These are phyloP conservation scores for Rubus parviflorus DNA, from an alignment of 306 rosid genomes.

Conservation along the genomic window DNA sequence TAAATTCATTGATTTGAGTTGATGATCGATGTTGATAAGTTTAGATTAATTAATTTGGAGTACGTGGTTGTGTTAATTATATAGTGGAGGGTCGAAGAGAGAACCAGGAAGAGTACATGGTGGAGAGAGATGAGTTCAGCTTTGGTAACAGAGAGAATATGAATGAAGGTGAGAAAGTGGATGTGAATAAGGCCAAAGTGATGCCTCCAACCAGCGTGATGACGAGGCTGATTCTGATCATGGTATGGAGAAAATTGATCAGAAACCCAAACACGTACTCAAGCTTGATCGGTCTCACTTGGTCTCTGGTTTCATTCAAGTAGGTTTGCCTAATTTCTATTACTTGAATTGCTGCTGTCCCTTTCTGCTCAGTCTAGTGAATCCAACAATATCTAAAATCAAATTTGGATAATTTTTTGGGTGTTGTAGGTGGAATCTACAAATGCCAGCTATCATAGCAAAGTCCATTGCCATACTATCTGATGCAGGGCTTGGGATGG, in stretches of 20 bases:
- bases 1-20: background rate
- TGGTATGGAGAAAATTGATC: conserved; percentile 94
- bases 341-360: background rate
- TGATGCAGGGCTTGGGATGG: conserved; percentile 98
- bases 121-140: conserved; percentile 75
- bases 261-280: conserved; percentile 94
- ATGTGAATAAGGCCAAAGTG: conserved; percentile 40
- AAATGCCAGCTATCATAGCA: conserved; percentile 84
- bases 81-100: conserved; percentile 70
- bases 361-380: background rate
- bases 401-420: background rate
- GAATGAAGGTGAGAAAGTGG: conserved; percentile 49
- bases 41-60: background rate
- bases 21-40: background rate
- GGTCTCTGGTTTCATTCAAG: conserved; percentile 90
- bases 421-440: conserved; percentile 64
- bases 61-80: background rate
- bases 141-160: conserved; percentile 76
- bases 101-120: conserved; percentile 60
- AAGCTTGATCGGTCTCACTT: conserved; percentile 72
- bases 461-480: conserved; percentile 86
- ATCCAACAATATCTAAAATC: background rate
- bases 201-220: conserved; percentile 92
- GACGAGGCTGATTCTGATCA: conserved; percentile 90
- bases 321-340: background rate